Conservation (phyloP, 2,329 filamentous ascomycete species). For the Xylariaceae sp. region DNA sequence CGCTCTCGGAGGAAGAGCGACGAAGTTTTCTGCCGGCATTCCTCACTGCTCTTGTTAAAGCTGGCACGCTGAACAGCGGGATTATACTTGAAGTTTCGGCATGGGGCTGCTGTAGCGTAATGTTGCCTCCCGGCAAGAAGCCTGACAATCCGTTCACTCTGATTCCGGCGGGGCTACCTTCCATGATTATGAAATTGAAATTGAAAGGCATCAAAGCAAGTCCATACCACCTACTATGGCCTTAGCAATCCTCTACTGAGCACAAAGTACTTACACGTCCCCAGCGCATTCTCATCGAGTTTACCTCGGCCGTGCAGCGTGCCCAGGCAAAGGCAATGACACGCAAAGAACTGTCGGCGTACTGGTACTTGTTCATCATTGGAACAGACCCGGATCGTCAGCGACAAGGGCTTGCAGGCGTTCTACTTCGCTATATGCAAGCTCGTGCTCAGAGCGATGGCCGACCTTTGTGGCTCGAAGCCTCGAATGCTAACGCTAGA, state of each 20-base stretch:
- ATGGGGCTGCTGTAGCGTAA: conserved; percentile 18
- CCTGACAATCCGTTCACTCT: conserved; percentile 8
- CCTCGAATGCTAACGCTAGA: conserved; percentile 14
- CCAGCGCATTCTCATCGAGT: conserved; percentile 16
- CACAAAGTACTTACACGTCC: not conserved
- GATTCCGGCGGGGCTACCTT: conserved; percentile 6
- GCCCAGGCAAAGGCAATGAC: conserved; percentile 22
- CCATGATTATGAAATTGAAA: not conserved
- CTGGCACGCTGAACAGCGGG: conserved; percentile 11
- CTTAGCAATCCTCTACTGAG: no score
- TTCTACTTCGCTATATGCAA: conserved; percentile 17
- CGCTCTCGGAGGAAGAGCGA: conserved; percentile 13
- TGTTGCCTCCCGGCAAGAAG: conserved; percentile 19
- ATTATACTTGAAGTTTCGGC: conserved; percentile 14
- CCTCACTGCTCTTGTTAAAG: conserved; percentile 11
- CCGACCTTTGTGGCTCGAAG: conserved; percentile 24
- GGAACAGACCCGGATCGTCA: conserved; percentile 16
- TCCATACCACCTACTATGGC: no score
- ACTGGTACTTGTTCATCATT: conserved; percentile 22
- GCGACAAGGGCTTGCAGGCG: conserved; percentile 20
- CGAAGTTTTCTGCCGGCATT: not conserved
- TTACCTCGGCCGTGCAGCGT: conserved; percentile 7
- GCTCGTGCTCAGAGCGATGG: conserved; percentile 7
- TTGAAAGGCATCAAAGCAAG: conserved; percentile 8
- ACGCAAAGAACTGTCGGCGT: conserved; percentile 10